Evolutionary conservation across 2,329 filamentous ascomycete genomes (phyloP).

Genomic region (Paradendryphiella salina): DNA sequence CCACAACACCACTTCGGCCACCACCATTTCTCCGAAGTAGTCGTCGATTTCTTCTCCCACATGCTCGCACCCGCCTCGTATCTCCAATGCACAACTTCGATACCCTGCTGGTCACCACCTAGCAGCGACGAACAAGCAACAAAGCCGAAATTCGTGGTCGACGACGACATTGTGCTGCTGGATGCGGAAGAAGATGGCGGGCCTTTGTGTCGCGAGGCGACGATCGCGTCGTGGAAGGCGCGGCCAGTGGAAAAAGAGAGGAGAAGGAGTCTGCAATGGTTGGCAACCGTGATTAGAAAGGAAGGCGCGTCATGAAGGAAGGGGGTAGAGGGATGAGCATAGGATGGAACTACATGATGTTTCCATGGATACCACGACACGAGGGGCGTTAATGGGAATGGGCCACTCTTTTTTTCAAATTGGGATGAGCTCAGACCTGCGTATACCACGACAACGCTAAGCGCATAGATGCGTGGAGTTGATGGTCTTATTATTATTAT

Average conservation of each 20-base stretch:
- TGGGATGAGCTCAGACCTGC: no score
- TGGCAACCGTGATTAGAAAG: constrained; percentile 6
- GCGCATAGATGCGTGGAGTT: no score
- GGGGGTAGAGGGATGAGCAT: no score
- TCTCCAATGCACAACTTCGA: constrained; percentile 17
- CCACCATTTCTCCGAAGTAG: constrained; percentile 14
- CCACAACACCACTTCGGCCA: constrained; percentile 7
- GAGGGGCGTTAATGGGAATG: no score
- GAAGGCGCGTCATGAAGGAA: not conserved
- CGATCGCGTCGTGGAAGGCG: constrained; percentile 26
- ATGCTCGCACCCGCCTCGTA: constrained; percentile 22
- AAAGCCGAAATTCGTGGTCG: constrained; percentile 11
- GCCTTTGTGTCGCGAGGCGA: constrained; percentile 28
- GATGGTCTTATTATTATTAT: no score
- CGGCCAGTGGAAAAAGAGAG: constrained; percentile 5
- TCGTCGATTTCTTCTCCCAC: constrained; percentile 19
- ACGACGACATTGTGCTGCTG: constrained; percentile 17
- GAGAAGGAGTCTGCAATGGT: constrained; percentile 17
- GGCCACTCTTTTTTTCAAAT: no score
- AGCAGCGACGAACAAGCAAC: constrained; percentile 1
- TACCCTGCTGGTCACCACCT: constrained; percentile 1
- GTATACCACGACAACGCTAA: no score
- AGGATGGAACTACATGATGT: not conserved
- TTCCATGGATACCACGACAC: not conserved
- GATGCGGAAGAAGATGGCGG: constrained; percentile 25